Evolutionary conservation across 352 stramenopile species (phyloP), one percentile per base, ranked within the genome.

Genomic region (Phytophthora ohioensis): DNA sequence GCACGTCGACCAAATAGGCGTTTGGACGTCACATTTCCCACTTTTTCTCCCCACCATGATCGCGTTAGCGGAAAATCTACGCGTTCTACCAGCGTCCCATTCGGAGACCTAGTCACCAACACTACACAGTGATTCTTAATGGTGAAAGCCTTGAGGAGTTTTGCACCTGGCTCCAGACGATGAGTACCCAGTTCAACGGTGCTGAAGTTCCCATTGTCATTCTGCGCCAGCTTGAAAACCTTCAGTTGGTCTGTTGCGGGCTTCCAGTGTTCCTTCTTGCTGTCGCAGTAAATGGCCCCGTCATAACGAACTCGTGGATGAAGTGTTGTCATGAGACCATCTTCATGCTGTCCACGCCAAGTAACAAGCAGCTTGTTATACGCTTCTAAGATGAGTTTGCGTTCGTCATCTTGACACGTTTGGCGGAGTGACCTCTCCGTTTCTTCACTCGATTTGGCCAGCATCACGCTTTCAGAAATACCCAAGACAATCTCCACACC

Each of bases 41-140:
- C 12, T 5, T 42, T 51, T 31, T 59, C 42, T 4, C 0, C 9
- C n/a, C 30, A 63, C 15, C 13, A 51, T 1, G 4, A 49, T 30
- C 12, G 31, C 3, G 49, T 5, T 36, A 76, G 11, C 5, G 69
- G 66, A 9, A 81, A 78, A 11, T 74, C 12, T 5, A 81, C 42
- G 3, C 58, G 66, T n/a, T 76, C 57, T 2, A 79, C 57, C 36
- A 69, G 31, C 11, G 61, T 78, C 0, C 60, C 46, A 0, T 45
- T 34, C 8, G 11, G 13, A 47, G 57, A 73, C 31, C 49, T 78
- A 5, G 74, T 78, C 32, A 81, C 70, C 54, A 78, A 54, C 6
- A 81, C 30, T 8, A 76, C 11, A n/a, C 69, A 73, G 53, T 57
- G 47, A 36, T 58, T 76, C 34, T 76, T 81, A 12, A 81, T 56